Conservation (phyloP, 495 filamentous ascomycete genomes). For the Hypoxylon perforatum region DNA sequence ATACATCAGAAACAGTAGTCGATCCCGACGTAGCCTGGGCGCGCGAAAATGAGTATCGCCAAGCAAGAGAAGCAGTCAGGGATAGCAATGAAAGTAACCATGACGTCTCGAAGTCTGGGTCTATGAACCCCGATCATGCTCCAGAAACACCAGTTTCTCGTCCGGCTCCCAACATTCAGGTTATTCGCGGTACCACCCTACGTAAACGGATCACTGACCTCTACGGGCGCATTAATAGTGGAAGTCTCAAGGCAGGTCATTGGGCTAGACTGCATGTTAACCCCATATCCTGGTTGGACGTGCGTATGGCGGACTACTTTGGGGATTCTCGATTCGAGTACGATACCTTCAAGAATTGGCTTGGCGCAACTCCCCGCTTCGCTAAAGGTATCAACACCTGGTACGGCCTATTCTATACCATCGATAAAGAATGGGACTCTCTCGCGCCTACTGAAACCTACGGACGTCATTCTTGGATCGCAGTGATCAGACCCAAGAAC, state of each 20-base stretch:
- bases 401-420: conserved; percentile 59
- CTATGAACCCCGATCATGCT: conserved; percentile 8
- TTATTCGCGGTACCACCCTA: conserved; percentile 19
- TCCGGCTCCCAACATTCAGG: conserved; percentile 17
- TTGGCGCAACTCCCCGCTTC: conserved; percentile 37
- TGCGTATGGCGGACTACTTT: conserved; percentile 50
- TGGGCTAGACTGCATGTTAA: conserved; percentile 42
- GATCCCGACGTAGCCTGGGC: conserved; percentile 49
- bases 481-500: conserved; percentile 50
- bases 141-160: conserved; percentile 5
- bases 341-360: conserved; percentile 52
- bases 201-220: conserved; percentile 14
- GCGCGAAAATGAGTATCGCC: conserved; percentile 10
- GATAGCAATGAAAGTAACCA: conserved; percentile 1
- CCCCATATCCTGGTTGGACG: conserved; percentile 53
- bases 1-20: conserved; percentile 49
- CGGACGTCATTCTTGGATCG: conserved; percentile 56
- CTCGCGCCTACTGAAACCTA: conserved; percentile 21
- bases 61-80: conserved; percentile 2
- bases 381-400: conserved; percentile 45
- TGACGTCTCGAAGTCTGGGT: not conserved
- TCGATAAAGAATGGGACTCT: conserved; percentile 51
- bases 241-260: not conserved
- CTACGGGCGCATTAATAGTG: not conserved
- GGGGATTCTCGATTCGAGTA: conserved; percentile 41